Base-by-base conservation (phyloP, 192 early-diverging fungal genomes). In the Phycomyces blakesleeanus region DNA sequence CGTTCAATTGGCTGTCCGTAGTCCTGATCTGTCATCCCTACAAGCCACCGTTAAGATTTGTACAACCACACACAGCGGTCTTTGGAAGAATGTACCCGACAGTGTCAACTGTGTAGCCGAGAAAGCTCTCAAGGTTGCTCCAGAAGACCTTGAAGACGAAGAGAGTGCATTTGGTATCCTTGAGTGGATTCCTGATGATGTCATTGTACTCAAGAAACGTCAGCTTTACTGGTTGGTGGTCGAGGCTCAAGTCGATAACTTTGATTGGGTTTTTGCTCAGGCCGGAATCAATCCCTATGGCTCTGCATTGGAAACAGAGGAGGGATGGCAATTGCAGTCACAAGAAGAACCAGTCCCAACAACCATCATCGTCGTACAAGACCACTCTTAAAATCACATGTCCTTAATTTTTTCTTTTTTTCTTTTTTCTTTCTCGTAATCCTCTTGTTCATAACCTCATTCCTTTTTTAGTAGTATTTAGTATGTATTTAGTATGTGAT, bases 141-240 rank as follows among this genome's bases (percentile, higher is more conserved):
- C 40, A 47, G 26, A 14, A 39, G 40, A 44, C 18, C 14, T 22
- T 9, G 55, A 56, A 38, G 62, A 63, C 5, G 51, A 53, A 16
- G 62, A 40, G 15, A 25, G 22, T 2, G 1, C 37, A 1, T 55
- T 63, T 44, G 25, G 53, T 42, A 14, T 63, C 5, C 14, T 63
- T 3, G 62, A 63, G 15, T 63, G 62, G 62, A 20, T 55, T 18
- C 62, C 62, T 41, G 53, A 53, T 38, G 29, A 22, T 5, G 21
- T 29, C 1, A 44, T 63, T 25, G 52, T 63, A 11, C 52, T 63
- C 11, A 53, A 44, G 34, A 63, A 63, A 12, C 12, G 24, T 2
- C 27, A 24, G 10, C 8, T 55, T 6, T 63, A 63, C 27, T 63
- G 62, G 62, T 21, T 63, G 11, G 52, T 63, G 14, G 52, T 63